A percentile compares a stretch with the other conserved stretches of the same genome.
phyloP scores from a whole-genome alignment of 108 stramenopile genomes.

The Discostella stelligeroides region DNA sequence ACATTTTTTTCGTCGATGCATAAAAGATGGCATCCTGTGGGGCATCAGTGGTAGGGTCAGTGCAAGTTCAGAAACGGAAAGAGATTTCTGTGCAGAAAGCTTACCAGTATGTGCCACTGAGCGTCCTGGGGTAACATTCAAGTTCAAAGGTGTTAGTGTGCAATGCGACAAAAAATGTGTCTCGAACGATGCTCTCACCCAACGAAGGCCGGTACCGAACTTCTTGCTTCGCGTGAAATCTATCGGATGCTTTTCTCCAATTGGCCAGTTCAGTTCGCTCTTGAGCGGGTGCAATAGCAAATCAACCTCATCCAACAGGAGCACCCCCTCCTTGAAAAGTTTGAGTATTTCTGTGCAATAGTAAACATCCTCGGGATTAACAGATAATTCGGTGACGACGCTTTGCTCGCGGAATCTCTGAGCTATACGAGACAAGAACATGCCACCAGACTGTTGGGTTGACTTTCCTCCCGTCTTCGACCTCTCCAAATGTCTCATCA shows the following conservation, averaged over 20 bases:
- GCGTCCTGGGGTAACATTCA: conserved; percentile 44
- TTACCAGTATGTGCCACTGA: conserved; percentile 90
- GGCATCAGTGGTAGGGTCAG: background rate
- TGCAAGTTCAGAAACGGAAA: background rate
- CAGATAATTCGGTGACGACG: conserved; percentile 72
- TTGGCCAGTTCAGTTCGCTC: conserved; percentile 99
- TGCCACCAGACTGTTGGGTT: conserved; percentile 35
- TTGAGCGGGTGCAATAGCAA: conserved; percentile 96
- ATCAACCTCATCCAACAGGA: conserved; percentile 98
- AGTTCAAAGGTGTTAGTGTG: too few relatives aligned
- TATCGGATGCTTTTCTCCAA: conserved; percentile 95
- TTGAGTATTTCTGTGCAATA: conserved; percentile 90
- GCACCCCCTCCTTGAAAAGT: conserved; percentile 85
- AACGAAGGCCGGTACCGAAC: conserved; percentile 90
- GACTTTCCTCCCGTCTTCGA: conserved; percentile 58
- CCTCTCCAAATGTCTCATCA: conserved; percentile 94
- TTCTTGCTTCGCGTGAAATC: conserved; percentile 91
- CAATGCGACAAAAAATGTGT: too few relatives aligned
- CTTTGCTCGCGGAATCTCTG: conserved; percentile 78
- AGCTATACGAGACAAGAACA: conserved; percentile 87
- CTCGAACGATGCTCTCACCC: conserved; percentile 43
- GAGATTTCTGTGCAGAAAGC: conserved; percentile 18
- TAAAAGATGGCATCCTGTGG: conserved; percentile 81
- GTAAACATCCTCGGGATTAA: conserved; percentile 87
- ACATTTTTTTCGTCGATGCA: conserved; percentile 78